Evolutionary conservation across 2,329 filamentous ascomycete species (phyloP), one percentile per base, ranked within the genome.

Genomic region (Tolypocladium album): DNA sequence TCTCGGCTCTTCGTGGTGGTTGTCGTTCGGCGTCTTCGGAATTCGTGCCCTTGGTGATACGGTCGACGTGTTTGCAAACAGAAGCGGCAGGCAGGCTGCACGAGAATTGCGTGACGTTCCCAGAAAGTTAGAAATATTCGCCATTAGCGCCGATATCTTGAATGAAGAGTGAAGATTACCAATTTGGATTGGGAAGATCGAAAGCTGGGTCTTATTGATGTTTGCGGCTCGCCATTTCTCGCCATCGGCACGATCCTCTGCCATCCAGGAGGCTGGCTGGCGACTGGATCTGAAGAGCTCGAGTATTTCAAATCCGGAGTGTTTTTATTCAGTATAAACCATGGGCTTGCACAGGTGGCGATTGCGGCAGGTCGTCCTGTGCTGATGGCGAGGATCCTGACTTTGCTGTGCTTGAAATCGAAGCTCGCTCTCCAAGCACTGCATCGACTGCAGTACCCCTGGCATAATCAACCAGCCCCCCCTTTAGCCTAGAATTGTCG

Each of bases 401-500:
- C 4, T 11, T 24, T 24, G 43, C 24, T 20, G 27, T 11, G 27
- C 31, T 34, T 52, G 47, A 52, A 52, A 52, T 8, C 15, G 47
- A 20, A 20, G 47, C 3, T 34, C 8, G 8, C 24, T 11, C 7
- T 9, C 7, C 24, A 31, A 7, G 27, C 24, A 20, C 27, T 20
- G 15, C 47, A 15, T 20, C 15, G 3, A 20, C 27, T 20, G 24
- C 3, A 52, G 9, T 12, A 6, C 11, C 4, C 15, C 9, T 11
- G 9, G 8, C 8, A 52, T 9, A 1, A 12, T 6, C 27, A 52
- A 12, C 3, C 11, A 31, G 45, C 20, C 45, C 1, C 0, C 1
- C 5, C 9, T 4, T 4, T 2, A 3, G 6, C 1, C 6, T 7
- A 15, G 15, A 11, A 0, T 20, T 2, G 5, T 17, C 3, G 1